phyloP scores from a whole-genome alignment of 2,329 filamentous ascomycete species.

The Dendrostoma leiphaemia region DNA sequence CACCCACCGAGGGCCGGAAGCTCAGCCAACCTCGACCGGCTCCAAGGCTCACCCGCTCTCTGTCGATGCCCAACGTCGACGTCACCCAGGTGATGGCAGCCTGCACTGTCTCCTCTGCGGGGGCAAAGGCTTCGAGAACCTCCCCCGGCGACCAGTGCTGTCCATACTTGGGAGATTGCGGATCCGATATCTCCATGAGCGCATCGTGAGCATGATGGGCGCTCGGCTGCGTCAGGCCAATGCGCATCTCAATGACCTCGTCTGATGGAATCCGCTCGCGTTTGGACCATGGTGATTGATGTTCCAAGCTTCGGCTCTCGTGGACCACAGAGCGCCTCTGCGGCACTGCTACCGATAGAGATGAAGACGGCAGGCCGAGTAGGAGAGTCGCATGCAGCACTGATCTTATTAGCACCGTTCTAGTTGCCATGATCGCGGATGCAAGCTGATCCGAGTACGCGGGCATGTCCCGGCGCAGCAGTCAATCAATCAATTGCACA shows the following conservation, averaged over 20 bases:
- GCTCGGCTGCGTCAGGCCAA: slow-evolving; percentile 44
- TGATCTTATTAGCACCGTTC: background rate
- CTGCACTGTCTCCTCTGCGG: slow-evolving; percentile 30
- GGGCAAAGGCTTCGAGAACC: slow-evolving; percentile 42
- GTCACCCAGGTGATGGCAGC: background rate
- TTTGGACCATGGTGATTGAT: background rate
- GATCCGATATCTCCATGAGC: slow-evolving; percentile 45
- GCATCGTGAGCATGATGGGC: slow-evolving; percentile 39
- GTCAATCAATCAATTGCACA: background rate
- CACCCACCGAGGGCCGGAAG: background rate
- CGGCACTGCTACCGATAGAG: background rate
- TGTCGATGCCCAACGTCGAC: background rate
- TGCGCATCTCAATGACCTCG: slow-evolving; percentile 27
- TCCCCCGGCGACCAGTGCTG: slow-evolving; percentile 44
- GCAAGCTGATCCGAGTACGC: background rate
- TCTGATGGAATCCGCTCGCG: background rate
- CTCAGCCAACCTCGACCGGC: background rate
- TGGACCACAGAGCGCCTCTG: background rate
- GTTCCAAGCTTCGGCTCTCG: background rate
- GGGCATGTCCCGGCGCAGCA: background rate
- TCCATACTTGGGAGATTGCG: slow-evolving; percentile 42
- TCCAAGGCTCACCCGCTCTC: background rate
- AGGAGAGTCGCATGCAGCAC: background rate
- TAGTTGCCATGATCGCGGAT: background rate
- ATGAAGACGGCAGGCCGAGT: background rate